Conservation (phyloP, 257 asterid species). For the Lithospermum erythrorhizon region DNA sequence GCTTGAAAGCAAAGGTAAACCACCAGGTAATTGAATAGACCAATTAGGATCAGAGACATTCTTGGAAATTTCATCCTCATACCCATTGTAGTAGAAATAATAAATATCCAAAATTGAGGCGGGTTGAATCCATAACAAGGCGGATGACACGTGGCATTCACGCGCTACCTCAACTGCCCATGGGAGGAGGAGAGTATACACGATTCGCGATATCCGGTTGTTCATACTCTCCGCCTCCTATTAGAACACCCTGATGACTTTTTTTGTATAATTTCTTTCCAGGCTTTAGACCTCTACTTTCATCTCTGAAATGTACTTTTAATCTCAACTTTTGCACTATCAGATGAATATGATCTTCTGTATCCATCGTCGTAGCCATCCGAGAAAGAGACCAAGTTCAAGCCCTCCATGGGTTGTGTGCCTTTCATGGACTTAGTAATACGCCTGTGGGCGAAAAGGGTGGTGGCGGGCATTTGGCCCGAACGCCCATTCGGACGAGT, state of each 20-base stretch:
- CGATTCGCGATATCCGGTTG: conserved; percentile 31
- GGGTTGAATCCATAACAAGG: conserved; percentile 59
- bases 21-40: neutral
- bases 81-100: conserved; percentile 45
- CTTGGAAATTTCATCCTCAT: conserved; percentile 14
- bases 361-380: conserved; percentile 46
- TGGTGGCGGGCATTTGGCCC: conserved; percentile 47
- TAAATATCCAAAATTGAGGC: conserved; percentile 44
- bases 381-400: conserved; percentile 34
- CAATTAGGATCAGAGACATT: neutral
- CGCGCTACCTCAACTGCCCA: conserved; percentile 52
- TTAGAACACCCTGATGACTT: neutral
- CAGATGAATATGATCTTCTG: neutral
- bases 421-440: conserved; percentile 13
- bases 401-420: conserved; percentile 13
- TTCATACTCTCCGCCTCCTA: conserved; percentile 15
- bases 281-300: conserved; percentile 14
- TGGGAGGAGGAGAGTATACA: conserved; percentile 43
- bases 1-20: conserved; percentile 25
- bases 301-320: conserved; percentile 15
- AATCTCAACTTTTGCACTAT: conserved; percentile 10
- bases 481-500: conserved; percentile 29
- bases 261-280: conserved; percentile 15
- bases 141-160: conserved; percentile 32
- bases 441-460: conserved; percentile 24